Evolutionary conservation across 2,329 filamentous ascomycete genomes (phyloP).

Genomic region (Septoria petroselini): DNA sequence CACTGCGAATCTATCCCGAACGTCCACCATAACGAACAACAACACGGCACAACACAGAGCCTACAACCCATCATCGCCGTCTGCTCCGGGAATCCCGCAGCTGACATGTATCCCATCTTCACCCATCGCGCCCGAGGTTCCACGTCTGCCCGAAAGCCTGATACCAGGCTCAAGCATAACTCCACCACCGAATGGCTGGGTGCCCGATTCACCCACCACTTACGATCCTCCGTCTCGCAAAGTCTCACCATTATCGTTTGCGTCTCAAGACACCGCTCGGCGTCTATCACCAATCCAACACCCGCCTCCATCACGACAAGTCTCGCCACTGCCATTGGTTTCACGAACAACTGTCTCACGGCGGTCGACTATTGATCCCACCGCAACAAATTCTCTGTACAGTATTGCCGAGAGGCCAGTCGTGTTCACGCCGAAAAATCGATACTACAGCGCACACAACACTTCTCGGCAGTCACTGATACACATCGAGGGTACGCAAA

Average conservation of each 20-base stretch:
- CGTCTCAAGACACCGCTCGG: neutral
- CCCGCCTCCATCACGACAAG: slow-evolving; percentile 4
- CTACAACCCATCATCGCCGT: neutral
- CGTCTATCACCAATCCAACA: slow-evolving; percentile 3
- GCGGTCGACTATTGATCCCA: slow-evolving; percentile 1
- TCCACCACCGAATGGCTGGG: slow-evolving; percentile 5
- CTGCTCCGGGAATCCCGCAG: neutral
- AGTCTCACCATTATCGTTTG: neutral
- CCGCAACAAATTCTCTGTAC: neutral
- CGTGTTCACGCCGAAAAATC: neutral
- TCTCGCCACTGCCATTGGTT: slow-evolving; percentile 5
- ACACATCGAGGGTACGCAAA: slow-evolving; percentile 6
- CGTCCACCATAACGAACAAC: slow-evolving; percentile 14
- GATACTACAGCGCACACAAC: slow-evolving; percentile 10
- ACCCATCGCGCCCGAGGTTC: neutral
- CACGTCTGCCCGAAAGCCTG: slow-evolving; percentile 4
- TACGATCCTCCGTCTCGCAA: slow-evolving; percentile 1
- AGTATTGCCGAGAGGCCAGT: slow-evolving; percentile 3
- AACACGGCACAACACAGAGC: slow-evolving; percentile 5
- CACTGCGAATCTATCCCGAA: slow-evolving; percentile 7
- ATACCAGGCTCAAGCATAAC: slow-evolving; percentile 5
- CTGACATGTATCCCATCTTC: neutral
- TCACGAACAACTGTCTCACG: neutral
- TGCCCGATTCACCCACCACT: slow-evolving; percentile 3
- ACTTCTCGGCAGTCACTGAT: neutral